phyloP scores from a whole-genome alignment of 805 yeast species.

The Cyberlindnera misumaiensis region DNA sequence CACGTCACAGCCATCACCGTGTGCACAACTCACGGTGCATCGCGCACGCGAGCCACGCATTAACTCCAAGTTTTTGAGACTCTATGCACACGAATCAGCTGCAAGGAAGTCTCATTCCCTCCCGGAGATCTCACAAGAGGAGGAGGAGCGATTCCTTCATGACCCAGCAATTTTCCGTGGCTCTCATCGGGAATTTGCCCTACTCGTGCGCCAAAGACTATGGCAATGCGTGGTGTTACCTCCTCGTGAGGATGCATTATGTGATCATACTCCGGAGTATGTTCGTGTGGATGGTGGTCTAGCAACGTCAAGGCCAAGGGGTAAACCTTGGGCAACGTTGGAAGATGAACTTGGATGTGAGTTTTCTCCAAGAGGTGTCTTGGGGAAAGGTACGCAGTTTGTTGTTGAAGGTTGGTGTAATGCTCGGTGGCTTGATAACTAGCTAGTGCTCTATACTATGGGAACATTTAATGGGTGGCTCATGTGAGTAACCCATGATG shows the following conservation, averaged over 20 bases:
- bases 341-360: constrained; percentile 13
- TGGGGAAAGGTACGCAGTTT: constrained; percentile 18
- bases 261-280: constrained; percentile 25
- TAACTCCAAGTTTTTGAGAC: constrained; percentile 40
- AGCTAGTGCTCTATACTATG: too few species aligned
- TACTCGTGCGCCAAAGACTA: constrained; percentile 40
- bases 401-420: constrained; percentile 26
- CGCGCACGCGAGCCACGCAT: constrained; percentile 41
- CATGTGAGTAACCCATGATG: too few species aligned
- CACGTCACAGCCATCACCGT: constrained; percentile 12
- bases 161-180: constrained; percentile 7
- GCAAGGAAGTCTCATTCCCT: constrained; percentile 29
- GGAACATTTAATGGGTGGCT: too few species aligned
- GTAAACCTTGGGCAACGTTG: constrained; percentile 25
- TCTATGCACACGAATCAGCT: constrained; percentile 44
- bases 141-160: constrained; percentile 21
- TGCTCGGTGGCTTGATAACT: constrained; percentile 18
- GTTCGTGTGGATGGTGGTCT: constrained; percentile 12
- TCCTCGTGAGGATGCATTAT: constrained; percentile 38
- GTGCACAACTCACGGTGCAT: constrained; percentile 8
- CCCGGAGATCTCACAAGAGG: constrained; percentile 27
- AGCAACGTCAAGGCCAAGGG: constrained; percentile 17
- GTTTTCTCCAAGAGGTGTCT: constrained; percentile 17
- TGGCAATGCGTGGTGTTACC: constrained; percentile 48
- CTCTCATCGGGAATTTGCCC: constrained; percentile 31